Evolutionary conservation across 495 filamentous ascomycete species (phyloP).

Genomic region (Neurospora discreta): DNA sequence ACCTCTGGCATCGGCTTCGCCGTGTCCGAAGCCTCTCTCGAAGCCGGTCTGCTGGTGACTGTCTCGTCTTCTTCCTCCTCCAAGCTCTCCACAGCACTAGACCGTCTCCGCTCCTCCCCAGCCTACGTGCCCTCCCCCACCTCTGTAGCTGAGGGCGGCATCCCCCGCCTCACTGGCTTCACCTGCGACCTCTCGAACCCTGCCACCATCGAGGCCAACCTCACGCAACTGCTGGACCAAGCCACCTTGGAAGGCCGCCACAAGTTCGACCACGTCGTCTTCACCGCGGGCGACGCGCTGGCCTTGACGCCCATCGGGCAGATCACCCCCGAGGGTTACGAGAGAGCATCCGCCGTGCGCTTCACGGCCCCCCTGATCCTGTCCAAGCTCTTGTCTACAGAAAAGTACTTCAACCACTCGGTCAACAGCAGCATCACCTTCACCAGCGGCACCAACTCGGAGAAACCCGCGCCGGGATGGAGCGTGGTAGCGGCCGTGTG

Average conservation of each 20-base stretch:
- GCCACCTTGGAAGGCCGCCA: conserved; percentile 10
- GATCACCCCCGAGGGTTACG: conserved; percentile 25
- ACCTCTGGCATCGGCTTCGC: conserved; percentile 45
- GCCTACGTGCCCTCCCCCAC: conserved; percentile 14
- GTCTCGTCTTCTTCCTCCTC: conserved; percentile 38
- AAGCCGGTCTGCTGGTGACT: conserved; percentile 38
- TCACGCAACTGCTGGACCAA: conserved; percentile 35
- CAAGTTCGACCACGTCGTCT: conserved; percentile 49
- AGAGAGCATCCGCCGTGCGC: conserved; percentile 31
- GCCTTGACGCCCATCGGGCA: conserved; percentile 23
- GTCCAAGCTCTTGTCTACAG: conserved; percentile 32
- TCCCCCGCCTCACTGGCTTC: conserved; percentile 19
- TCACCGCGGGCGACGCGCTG: conserved; percentile 43
- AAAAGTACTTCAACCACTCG: conserved; percentile 25
- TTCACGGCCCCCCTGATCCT: conserved; percentile 38
- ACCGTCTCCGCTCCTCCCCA: conserved; percentile 20
- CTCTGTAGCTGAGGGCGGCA: background rate
- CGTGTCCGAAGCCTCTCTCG: conserved; percentile 39
- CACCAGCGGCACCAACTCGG: conserved; percentile 35
- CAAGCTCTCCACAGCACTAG: conserved; percentile 27
- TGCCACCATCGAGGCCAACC: conserved; percentile 29
- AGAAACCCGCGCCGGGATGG: background rate
- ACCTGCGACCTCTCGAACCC: conserved; percentile 39
- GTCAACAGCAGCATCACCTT: conserved; percentile 22
- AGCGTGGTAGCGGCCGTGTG: background rate